Evolutionary conservation across 306 rosid species (phyloP), one percentile per base, ranked within the genome.

Genomic region (Gastrolobium bilobum): DNA sequence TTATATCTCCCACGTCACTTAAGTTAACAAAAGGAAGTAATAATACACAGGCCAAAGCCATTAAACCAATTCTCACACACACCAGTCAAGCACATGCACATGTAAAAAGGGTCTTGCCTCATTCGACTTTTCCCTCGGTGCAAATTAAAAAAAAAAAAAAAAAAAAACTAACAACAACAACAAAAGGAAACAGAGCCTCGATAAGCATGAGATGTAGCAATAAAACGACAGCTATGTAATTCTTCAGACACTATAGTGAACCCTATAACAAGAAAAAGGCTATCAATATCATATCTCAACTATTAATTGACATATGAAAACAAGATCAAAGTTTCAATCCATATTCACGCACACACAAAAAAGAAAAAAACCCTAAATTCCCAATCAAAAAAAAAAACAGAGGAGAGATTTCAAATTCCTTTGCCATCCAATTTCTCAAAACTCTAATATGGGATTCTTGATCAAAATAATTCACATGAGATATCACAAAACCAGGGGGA

Each of bases 321-420:
- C 40, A 10, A 34, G 4, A 51, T 33, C 10, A 58, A 63, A 48
- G 0, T n/a, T 34, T 44, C 52, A 44, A 61, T 4, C 6, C 10
- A 47, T n/a, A 62, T 48, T 43, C 2, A 62, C 30, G 33, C 1
- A 4, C 3, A 42, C 15, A 47, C 35, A 64, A 0, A 7, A 20
- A 20, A 20, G 11, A 57, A 2, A n/a, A 7, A 65, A 76, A 51
- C 67, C 81, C 44, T 40, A 69, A 60, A 5, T 26, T 70, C 39
- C 9, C 30, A 15, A 33, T 73, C 46, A 48, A 20, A 39, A 75
- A 38, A 52, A 42, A 42, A 11, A 56, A n/a, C 37, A 1, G 61
- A 10, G 47, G 0, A n/a, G 37, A 57, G 26, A 51, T 4, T 9
- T 6, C 48, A 67, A 14, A 42, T 54, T 13, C 56, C 48, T 4